A percentile compares a stretch with the other conserved stretches of the same genome.
Conservation (phyloP, 805 yeast species). For the Yamadazyma scolyti region DNA sequence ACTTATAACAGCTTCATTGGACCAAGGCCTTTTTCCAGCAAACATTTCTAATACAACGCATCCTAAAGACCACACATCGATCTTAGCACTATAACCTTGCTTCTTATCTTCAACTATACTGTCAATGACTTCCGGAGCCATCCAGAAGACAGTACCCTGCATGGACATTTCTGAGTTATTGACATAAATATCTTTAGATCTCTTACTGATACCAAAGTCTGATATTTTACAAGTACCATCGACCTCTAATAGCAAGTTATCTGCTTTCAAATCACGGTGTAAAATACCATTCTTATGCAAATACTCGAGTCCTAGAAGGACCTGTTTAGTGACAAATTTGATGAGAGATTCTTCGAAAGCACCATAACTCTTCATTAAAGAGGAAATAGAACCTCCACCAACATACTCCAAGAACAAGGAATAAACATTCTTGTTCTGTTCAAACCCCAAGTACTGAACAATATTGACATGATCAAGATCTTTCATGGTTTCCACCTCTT, state of each 20-base stretch:
- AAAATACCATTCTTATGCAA: slow-evolving; percentile 82
- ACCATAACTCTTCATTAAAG: slow-evolving; percentile 78
- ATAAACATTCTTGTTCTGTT: slow-evolving; percentile 67
- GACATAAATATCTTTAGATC: slow-evolving; percentile 70
- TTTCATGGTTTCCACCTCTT: slow-evolving; percentile 91
- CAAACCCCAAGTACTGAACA: slow-evolving; percentile 95
- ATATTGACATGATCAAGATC: slow-evolving; percentile 91
- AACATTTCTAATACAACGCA: slow-evolving; percentile 97
- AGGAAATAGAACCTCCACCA: slow-evolving; percentile 95
- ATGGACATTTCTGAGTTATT: slow-evolving; percentile 94
- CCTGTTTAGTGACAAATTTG: slow-evolving; percentile 71
- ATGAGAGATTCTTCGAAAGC: slow-evolving; percentile 77
- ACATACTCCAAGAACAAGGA: slow-evolving; percentile 92
- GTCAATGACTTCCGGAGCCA: slow-evolving; percentile 99
- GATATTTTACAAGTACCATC: slow-evolving; percentile 95
- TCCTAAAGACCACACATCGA: slow-evolving; percentile 97
- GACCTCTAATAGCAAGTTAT: slow-evolving; percentile 78
- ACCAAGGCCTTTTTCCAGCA: slow-evolving; percentile 98
- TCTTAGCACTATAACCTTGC: slow-evolving; percentile 95
- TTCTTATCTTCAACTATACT: slow-evolving; percentile 67
- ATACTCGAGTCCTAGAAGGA: slow-evolving; percentile 80
- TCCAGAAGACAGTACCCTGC: slow-evolving; percentile 99
- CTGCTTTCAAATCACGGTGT: slow-evolving; percentile 94
- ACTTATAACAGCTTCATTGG: slow-evolving; percentile 88
- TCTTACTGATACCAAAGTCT: slow-evolving; percentile 94